These are phyloP conservation scores for Cladosporium sp. DNA, from an alignment of 2,329 filamentous ascomycete genomes.

Conservation along the genomic window DNA sequence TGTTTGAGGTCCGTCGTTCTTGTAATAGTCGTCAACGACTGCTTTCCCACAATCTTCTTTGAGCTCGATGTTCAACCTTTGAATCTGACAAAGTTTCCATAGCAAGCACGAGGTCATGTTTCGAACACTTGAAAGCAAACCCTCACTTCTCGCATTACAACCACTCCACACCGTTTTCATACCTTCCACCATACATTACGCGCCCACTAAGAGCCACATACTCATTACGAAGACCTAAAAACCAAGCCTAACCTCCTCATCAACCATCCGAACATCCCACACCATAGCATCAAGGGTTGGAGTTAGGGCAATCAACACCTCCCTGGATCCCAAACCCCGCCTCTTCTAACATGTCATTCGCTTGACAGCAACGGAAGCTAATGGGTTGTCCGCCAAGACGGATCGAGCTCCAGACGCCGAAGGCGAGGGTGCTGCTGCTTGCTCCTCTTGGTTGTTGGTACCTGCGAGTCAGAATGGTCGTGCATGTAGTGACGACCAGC, in stretches of 20 bases:
- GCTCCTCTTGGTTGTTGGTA: background rate
- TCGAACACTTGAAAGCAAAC: background rate
- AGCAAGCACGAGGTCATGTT: background rate
- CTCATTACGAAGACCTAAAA: background rate
- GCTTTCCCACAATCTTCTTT: background rate
- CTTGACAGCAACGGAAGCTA: background rate
- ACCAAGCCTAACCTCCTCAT: background rate
- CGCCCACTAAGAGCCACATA: background rate
- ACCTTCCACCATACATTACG: background rate
- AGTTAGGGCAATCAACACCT: background rate
- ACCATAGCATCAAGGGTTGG: background rate
- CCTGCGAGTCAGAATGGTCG: too few relatives aligned
- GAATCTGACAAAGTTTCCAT: background rate
- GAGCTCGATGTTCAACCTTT: background rate
- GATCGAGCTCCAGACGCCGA: background rate
- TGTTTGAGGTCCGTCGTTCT: background rate
- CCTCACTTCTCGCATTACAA: background rate
- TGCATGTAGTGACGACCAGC: too few relatives aligned
- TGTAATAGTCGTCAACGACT: background rate
- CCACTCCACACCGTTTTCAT: background rate
- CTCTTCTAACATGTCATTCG: background rate
- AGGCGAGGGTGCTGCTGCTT: background rate
- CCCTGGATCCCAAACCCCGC: background rate
- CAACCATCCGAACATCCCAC: background rate
- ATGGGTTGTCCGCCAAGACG: background rate